These are phyloP conservation scores for Apiotrichum akiyoshidainum DNA, from an alignment of 1,284 basidiomycete species.

Conservation along the genomic window DNA sequence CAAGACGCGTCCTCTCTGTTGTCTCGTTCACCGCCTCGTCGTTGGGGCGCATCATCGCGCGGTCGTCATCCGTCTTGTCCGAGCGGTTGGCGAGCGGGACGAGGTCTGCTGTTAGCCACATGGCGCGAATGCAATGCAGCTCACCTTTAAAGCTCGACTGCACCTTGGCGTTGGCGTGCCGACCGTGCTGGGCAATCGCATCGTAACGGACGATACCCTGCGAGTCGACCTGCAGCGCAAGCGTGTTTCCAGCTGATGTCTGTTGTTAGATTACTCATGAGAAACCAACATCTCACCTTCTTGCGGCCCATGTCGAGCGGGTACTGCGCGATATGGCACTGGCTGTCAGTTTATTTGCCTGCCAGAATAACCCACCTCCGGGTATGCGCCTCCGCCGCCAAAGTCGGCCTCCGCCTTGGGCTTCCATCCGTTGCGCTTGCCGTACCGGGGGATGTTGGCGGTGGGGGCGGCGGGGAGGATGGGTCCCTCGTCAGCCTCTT, in stretches of 20 bases:
- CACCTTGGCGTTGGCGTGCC: conserved; percentile 75
- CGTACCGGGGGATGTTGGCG: conserved; percentile 57
- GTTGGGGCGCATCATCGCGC: conserved; percentile 82
- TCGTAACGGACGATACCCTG: conserved; percentile 97
- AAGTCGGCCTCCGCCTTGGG: conserved; percentile 79
- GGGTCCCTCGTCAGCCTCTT: conserved; percentile 35
- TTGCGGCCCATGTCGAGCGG: conserved; percentile 92
- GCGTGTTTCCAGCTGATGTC: conserved; percentile 78
- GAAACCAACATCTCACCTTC: conserved; percentile 54
- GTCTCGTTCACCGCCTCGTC: conserved; percentile 85
- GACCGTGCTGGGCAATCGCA: conserved; percentile 92
- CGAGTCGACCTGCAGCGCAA: conserved; percentile 92
- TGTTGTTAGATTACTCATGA: too few species aligned
- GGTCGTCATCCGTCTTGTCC: conserved; percentile 72
- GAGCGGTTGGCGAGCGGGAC: conserved; percentile 87
- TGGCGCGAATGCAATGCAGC: conserved; percentile 9
- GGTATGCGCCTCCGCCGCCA: conserved; percentile 90
- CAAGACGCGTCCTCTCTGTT: conserved; percentile 82
- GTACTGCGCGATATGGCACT: conserved; percentile 93
- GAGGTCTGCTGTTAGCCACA: conserved; percentile 60
- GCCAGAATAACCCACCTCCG: conserved; percentile 58
- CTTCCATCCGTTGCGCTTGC: conserved; percentile 80
- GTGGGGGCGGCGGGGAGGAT: conserved; percentile 21
- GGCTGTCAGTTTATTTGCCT: not conserved
- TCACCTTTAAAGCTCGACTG: conserved; percentile 86